Conservation (phyloP, 2,329 filamentous ascomycete genomes). For the Fusarium poae region DNA sequence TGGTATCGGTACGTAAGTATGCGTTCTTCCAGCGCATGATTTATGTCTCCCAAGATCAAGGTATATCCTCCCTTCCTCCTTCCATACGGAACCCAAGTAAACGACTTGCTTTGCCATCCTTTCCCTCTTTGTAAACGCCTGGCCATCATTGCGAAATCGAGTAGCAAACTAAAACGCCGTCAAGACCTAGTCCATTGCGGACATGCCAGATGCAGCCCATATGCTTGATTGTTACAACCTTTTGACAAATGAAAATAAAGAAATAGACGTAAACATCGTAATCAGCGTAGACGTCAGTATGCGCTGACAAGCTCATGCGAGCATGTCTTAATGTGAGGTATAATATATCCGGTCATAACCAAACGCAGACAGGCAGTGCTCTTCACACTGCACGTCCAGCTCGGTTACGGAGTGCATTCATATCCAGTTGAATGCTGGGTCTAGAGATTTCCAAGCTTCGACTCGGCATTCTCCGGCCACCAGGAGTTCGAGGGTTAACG, state of each 20-base stretch:
- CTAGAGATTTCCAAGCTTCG: conserved; percentile 68
- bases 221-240: conserved; percentile 37
- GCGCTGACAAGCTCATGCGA: conserved; percentile 8
- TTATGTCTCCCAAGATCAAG: conserved; percentile 32
- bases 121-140: conserved; percentile 46
- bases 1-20: conserved; percentile 47
- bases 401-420: conserved; percentile 45
- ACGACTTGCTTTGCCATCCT: conserved; percentile 27
- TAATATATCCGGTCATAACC: conserved; percentile 24
- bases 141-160: conserved; percentile 20
- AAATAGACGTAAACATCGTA: conserved; percentile 38
- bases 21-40: conserved; percentile 43
- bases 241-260: conserved; percentile 38
- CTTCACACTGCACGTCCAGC: conserved; percentile 45
- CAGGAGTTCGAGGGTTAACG: conserved; percentile 68
- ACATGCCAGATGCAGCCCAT: conserved; percentile 37
- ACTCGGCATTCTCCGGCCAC: conserved; percentile 66
- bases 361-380: conserved; percentile 43
- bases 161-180: conserved; percentile 39
- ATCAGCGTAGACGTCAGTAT: conserved; percentile 23
- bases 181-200: conserved; percentile 32
- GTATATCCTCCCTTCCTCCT: conserved; percentile 34
- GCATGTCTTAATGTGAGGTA: neutral
- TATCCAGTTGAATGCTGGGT: conserved; percentile 48
- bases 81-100: conserved; percentile 22